Evolutionary conservation across 1,139 yeast species (phyloP), one percentile per base, ranked within the genome.

Genomic region (Yamadazyma oceani): DNA sequence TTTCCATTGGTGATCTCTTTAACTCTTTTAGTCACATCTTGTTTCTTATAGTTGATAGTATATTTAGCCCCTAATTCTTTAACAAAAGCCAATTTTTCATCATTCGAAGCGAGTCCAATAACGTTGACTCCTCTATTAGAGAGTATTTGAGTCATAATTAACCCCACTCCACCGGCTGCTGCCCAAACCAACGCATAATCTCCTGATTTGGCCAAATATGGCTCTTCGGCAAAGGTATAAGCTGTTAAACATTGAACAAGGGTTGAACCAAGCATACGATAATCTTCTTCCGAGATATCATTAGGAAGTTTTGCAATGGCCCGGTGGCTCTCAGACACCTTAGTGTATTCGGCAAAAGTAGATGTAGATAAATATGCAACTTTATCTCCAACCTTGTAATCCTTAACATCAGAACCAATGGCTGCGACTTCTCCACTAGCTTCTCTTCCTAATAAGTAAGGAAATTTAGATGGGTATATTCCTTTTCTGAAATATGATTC

Each of bases 111-210:
- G 28, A 86, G 69, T 2, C 94, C 96, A 62, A 90, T 88, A 34
- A 82, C 90, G 44, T 77, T 80, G 3, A 88, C 96, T 17, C 95
- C 95, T 36, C 67, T 67, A 19, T 60, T 61, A 24, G 71, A 57
- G 37, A 82, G 64, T 59, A 88, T 63, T 60, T 88, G 96, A 31
- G 73, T 70, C 38, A 87, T 60, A 12, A 86, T 50, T 37, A 77
- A 71, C 2, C 97, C 97, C 36, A 86, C 92, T 40, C 97, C 96
- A 35, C 97, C 97, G 7, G 96, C 96, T 13, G 96, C 96, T 2
- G 97, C 97, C 70, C 90, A 88, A 25, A 87, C 81, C 37, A 89
- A 68, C 29, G 84, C 74, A 48, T 61, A 73, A 44, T 90, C 96
- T 36, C 78, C 89, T 54, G 73, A 67, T 54, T 84, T 55, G 25